Percentiles rank a stretch among this genome's conserved stretches.
Conservation (phyloP, 805 yeast genomes). For the Starmerella apis region DNA sequence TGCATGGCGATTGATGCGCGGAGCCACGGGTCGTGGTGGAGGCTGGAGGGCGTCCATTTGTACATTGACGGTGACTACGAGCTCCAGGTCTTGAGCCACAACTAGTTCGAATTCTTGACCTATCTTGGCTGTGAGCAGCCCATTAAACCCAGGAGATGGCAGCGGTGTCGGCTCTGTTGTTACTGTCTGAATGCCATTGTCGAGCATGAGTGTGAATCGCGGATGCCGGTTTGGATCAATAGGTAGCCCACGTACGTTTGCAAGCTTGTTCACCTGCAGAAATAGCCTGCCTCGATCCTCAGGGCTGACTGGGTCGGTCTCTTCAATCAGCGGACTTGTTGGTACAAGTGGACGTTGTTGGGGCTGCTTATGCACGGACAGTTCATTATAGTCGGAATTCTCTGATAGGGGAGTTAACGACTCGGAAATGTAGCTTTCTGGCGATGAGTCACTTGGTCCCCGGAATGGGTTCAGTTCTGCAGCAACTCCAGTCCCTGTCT, state of each 20-base stretch:
- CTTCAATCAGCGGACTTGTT: conserved; percentile 14
- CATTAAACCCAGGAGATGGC: conserved; percentile 20
- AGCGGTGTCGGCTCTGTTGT: conserved; percentile 24
- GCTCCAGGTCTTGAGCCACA: conserved; percentile 49
- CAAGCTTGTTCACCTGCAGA: conserved; percentile 24
- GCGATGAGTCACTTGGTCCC: background rate
- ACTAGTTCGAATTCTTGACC: conserved; percentile 69
- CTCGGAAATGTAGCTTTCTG: background rate
- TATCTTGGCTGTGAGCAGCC: conserved; percentile 17
- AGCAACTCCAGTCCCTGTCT: background rate
- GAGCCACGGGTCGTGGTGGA: conserved; percentile 19
- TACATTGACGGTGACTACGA: conserved; percentile 58
- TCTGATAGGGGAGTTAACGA: background rate
- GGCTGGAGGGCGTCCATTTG: conserved; percentile 40
- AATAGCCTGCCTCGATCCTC: conserved; percentile 27
- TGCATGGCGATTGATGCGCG: conserved; percentile 5
- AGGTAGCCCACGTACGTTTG: conserved; percentile 25
- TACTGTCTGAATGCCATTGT: conserved; percentile 28
- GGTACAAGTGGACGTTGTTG: background rate
- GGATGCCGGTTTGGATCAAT: conserved; percentile 24
- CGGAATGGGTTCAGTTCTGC: conserved; percentile 14
- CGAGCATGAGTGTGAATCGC: conserved; percentile 24
- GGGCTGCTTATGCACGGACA: background rate
- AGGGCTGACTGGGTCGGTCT: conserved; percentile 24
- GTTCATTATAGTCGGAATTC: background rate